Evolutionary conservation across 2,329 filamentous ascomycete species (phyloP), one percentile per base, ranked within the genome.

Genomic region (Coleophoma cylindrospora): DNA sequence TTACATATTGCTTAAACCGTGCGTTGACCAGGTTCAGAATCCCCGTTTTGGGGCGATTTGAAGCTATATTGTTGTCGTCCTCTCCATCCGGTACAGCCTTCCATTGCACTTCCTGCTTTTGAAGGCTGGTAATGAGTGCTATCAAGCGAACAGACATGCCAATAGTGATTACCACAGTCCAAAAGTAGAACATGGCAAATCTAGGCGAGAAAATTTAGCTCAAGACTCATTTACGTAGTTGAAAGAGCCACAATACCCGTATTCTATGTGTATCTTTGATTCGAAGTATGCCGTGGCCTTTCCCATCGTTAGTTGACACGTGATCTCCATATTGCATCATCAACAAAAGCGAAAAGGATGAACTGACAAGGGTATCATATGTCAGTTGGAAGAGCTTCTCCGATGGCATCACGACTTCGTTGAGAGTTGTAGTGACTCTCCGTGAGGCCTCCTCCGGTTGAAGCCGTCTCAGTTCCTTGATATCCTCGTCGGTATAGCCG

Each of bases 111-210:
- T 19, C 50, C 48, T 38, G 48, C 43, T 9, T 45, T 47, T 21
- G 45, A 33, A 11, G 17, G 41, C 33, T 45, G 47, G 7, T 37
- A 34, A n/a, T 43, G 41, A 17, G 48, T n/a, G 34, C 50, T 36
- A 63, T 17, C 0, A 65, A 32, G 13, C 68, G 70, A 19, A 64
- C 66, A 1, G 56, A 52, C 0, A 70, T 32, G 9, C 71, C 72
- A 7, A 74, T 54, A 4, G 60, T 57, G 10, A 72, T 51, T 1
- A 74, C 70, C 1, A 58, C 50, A 0, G 53, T 48, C 74, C 74
- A 77, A 49, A 74, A 76, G 0, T 61, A 47, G 8, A 69, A 57
- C 59, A 74, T 68, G 4, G 62, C 65, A 14, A 57, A 55, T 3
- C 69, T 69, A 13, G 3, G 9, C 7, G 27, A 27, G 27, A 8